Conservation (phyloP, 345 rosid genomes). For the Rhizophora apiculata region DNA sequence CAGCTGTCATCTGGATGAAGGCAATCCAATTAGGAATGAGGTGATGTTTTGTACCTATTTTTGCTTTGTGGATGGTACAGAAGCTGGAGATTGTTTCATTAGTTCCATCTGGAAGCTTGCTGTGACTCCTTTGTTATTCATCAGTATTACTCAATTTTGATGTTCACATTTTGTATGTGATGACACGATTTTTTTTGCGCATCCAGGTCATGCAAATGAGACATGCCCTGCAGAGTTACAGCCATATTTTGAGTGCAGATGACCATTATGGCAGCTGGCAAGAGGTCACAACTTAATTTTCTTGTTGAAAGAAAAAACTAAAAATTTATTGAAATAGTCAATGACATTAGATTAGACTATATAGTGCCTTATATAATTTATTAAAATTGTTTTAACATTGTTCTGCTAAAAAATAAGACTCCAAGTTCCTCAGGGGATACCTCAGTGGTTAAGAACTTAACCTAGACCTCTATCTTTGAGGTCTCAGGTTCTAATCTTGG, state of each 20-base stretch:
- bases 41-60: conserved; percentile 32
- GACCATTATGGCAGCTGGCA: conserved; percentile 92
- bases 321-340: neutral
- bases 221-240: conserved; percentile 83
- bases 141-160: neutral
- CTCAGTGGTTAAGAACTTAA: too few relatives aligned
- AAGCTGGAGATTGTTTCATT: conserved; percentile 4
- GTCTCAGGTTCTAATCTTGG: too few relatives aligned
- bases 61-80: conserved; percentile 7
- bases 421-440: too few relatives aligned
- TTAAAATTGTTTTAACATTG: too few relatives aligned
- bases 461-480: too few relatives aligned
- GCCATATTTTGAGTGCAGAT: conserved; percentile 84
- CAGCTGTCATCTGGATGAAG: conserved; percentile 75
- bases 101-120: conserved; percentile 9
- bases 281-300: conserved; percentile 58
- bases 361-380: too few relatives aligned
- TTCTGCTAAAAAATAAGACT: too few relatives aligned
- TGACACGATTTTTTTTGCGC: conserved; percentile 13
- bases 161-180: conserved; percentile 1
- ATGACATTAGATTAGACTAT: too few relatives aligned
- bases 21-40: conserved; percentile 64
- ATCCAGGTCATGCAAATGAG: conserved; percentile 72
- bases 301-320: conserved; percentile 11
- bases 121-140: conserved; percentile 4